Evolutionary conservation across 768 basidiomycete genomes (phyloP).

Genomic region (Calvatia gigantea): DNA sequence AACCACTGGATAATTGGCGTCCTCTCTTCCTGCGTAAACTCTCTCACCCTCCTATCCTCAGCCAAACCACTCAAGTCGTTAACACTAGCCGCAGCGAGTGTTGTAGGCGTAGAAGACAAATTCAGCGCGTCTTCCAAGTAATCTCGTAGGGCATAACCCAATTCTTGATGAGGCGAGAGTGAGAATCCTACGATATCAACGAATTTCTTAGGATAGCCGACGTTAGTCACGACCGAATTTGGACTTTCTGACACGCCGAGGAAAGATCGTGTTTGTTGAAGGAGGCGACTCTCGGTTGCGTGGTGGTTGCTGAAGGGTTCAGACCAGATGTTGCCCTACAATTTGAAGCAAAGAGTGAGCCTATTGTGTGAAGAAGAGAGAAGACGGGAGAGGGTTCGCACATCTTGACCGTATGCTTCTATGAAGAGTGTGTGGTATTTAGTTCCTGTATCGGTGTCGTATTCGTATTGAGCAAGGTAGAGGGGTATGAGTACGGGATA

Average conservation of each 20-base stretch:
- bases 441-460: background rate
- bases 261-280: background rate
- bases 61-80: constrained; percentile 13
- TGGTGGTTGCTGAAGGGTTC: constrained; percentile 3
- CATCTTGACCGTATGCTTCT: constrained; percentile 14
- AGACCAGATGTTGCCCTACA: constrained; percentile 10
- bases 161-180: constrained; percentile 16
- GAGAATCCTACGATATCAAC: constrained; percentile 15
- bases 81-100: constrained; percentile 17
- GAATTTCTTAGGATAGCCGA: constrained; percentile 11
- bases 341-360: background rate
- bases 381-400: constrained; percentile 2
- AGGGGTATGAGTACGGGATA: constrained; percentile 64
- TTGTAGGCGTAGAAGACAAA: constrained; percentile 16
- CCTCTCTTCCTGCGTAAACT: constrained; percentile 35
- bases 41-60: constrained; percentile 38
- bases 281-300: background rate
- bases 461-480: constrained; percentile 53
- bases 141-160: constrained; percentile 11
- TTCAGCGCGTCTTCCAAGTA: constrained; percentile 19
- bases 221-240: constrained; percentile 3
- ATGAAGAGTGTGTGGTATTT: constrained; percentile 10
- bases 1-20: constrained; percentile 33
- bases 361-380: background rate
- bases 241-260: background rate